Percentiles rank a stretch among this genome's conserved stretches.
Conservation (phyloP, 148 eudicot species). For the Pouteria glomerata region DNA sequence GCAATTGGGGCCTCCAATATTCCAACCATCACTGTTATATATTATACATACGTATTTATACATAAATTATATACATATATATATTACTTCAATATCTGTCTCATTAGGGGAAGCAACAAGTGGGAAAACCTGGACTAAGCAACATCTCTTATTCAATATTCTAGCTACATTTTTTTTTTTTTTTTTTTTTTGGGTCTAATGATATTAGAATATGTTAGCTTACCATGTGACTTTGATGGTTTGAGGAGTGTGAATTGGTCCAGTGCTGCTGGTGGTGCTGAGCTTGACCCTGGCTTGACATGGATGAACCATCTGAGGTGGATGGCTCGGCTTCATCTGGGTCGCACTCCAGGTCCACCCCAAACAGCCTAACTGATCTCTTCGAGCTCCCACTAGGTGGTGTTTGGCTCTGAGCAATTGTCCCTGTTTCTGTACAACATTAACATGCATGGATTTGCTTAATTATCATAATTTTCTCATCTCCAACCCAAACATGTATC, state of each 20-base stretch:
- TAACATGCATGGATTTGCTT: not conserved
- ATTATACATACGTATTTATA: not conserved
- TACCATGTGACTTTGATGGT: slow-evolving; percentile 40
- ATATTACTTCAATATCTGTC: slow-evolving; percentile 22
- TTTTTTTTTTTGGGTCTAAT: no score
- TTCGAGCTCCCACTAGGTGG: slow-evolving; percentile 18
- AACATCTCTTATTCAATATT: no score
- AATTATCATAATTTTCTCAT: not conserved
- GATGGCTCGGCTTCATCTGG: slow-evolving; percentile 35
- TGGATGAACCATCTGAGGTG: slow-evolving; percentile 37
- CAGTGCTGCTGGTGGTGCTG: slow-evolving; percentile 11
- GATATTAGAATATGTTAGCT: no score
- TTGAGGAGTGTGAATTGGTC: slow-evolving; percentile 22
- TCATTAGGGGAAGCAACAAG: slow-evolving; percentile 41
- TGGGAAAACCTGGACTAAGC: no score
- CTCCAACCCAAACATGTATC: not conserved
- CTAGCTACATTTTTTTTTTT: no score
- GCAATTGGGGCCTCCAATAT: not conserved
- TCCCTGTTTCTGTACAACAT: slow-evolving; percentile 11
- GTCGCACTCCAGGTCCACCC: slow-evolving; percentile 72
- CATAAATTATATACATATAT: not conserved
- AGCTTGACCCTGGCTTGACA: slow-evolving; percentile 43
- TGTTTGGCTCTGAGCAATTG: slow-evolving; percentile 16
- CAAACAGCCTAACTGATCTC: slow-evolving; percentile 65
- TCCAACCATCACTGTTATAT: not conserved